These are phyloP conservation scores for Cyberlindnera petersonii DNA, from an alignment of 805 yeast species.

Conservation along the genomic window DNA sequence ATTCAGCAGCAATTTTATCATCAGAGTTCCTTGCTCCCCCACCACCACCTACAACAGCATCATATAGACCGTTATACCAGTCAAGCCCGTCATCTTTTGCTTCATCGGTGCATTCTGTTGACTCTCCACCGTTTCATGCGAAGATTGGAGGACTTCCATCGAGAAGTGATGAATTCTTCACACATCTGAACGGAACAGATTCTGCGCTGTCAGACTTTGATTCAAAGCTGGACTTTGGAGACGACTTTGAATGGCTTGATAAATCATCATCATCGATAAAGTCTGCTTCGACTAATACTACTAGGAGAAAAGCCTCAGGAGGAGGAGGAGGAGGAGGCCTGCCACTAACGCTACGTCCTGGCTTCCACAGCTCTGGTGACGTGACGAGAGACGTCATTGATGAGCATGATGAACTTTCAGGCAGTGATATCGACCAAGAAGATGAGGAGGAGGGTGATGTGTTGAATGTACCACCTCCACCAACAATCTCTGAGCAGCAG, in stretches of 20 bases:
- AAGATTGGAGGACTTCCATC: slow-evolving; percentile 6
- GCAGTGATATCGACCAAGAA: slow-evolving; percentile 1
- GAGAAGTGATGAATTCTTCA: slow-evolving; percentile 10
- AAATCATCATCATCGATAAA: slow-evolving; percentile 6
- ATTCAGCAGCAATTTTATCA: slow-evolving; percentile 11
- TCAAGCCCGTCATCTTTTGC: slow-evolving; percentile 17
- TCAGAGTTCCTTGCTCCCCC: slow-evolving; percentile 14
- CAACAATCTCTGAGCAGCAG: slow-evolving; percentile 6
- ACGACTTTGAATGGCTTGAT: slow-evolving; percentile 9
- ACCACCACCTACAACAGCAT: slow-evolving; percentile 7
- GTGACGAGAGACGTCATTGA: slow-evolving; percentile 4
- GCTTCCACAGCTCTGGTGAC: slow-evolving; percentile 2
- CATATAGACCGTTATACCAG: slow-evolving; percentile 4
- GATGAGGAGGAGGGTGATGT: background rate
- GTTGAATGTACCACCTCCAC: too few relatives aligned
- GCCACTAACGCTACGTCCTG: slow-evolving; percentile 1
- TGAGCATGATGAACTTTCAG: slow-evolving; percentile 7
- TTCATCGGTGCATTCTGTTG: slow-evolving; percentile 20
- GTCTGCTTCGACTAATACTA: background rate
- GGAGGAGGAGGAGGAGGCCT: background rate
- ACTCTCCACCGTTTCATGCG: slow-evolving; percentile 19
- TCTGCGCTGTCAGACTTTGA: slow-evolving; percentile 8
- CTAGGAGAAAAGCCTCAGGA: background rate
- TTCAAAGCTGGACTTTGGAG: slow-evolving; percentile 1
- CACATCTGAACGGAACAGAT: slow-evolving; percentile 4